Conservation (phyloP, 176 grass and related monocot genomes). For the Tillandsia leiboldiana region DNA sequence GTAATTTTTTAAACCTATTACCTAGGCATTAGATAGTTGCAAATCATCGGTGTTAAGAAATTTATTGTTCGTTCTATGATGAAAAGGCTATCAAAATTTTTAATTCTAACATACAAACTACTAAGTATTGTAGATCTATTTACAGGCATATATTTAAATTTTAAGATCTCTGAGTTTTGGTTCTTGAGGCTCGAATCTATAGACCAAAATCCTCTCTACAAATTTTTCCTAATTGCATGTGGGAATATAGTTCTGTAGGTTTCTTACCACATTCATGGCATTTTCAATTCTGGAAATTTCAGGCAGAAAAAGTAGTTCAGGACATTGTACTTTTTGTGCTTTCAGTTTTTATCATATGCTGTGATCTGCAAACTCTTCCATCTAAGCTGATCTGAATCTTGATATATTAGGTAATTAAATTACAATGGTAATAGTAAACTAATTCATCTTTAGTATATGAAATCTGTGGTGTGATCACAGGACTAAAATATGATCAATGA, state of each 20-base stretch:
- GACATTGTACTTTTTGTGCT: background rate
- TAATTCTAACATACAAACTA: too few relatives aligned
- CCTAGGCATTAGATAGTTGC: too few relatives aligned
- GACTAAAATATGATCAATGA: background rate
- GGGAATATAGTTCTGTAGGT: background rate
- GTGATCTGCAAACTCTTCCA: background rate
- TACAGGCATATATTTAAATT: too few relatives aligned
- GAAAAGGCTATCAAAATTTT: too few relatives aligned
- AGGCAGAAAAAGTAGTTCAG: background rate
- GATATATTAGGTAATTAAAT: background rate
- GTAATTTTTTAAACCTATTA: too few relatives aligned
- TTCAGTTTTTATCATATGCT: too few relatives aligned
- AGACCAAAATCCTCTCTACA: background rate
- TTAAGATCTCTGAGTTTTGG: too few relatives aligned
- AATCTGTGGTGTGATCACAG: background rate
- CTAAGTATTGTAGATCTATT: too few relatives aligned
- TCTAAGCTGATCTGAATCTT: background rate
- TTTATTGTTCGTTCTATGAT: too few relatives aligned
- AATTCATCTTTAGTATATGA: background rate
- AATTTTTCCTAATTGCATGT: background rate
- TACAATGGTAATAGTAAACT: background rate
- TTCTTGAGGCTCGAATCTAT: too few relatives aligned
- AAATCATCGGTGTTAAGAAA: too few relatives aligned
- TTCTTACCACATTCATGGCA: background rate
- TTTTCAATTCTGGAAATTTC: background rate